A percentile compares a stretch with the other conserved stretches of the same genome.
Evolutionary conservation across 768 basidiomycete genomes (phyloP).

Genomic region (Asterophora parasitica): DNA sequence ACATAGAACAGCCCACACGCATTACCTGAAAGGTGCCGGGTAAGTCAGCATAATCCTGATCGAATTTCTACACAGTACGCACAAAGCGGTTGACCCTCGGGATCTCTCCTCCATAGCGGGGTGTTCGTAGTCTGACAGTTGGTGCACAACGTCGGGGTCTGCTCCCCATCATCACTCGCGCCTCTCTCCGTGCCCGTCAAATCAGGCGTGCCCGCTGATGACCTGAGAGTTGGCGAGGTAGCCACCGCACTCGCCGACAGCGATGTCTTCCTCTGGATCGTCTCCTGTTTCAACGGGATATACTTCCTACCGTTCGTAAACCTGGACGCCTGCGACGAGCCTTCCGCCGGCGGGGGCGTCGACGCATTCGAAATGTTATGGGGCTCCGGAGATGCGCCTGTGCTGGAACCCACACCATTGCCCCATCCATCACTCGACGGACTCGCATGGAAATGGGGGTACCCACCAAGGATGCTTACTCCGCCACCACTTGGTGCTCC

Average conservation of each 20-base stretch:
- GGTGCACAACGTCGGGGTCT: slow-evolving; percentile 78
- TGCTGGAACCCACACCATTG: slow-evolving; percentile 61
- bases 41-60: slow-evolving; percentile 6
- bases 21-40: slow-evolving; percentile 49
- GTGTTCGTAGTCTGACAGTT: slow-evolving; percentile 97
- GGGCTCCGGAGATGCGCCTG: slow-evolving; percentile 73
- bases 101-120: slow-evolving; percentile 88
- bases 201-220: slow-evolving; percentile 69
- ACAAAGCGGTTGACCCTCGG: slow-evolving; percentile 91
- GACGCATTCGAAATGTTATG: slow-evolving; percentile 66
- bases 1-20: slow-evolving; percentile 93
- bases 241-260: slow-evolving; percentile 20
- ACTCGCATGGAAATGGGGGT: slow-evolving; percentile 60
- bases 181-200: slow-evolving; percentile 35
- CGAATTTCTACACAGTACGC: slow-evolving; percentile 26
- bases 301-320: slow-evolving; percentile 49
- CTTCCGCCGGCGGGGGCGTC: slow-evolving; percentile 66
- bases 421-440: slow-evolving; percentile 83
- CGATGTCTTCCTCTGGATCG: slow-evolving; percentile 49
- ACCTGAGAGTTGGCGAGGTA: slow-evolving; percentile 36
- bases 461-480: slow-evolving; percentile 37
- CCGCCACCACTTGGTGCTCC: slow-evolving; percentile 17
- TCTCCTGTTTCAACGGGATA: slow-evolving; percentile 57
- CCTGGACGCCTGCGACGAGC: slow-evolving; percentile 26
- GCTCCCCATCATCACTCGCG: slow-evolving; percentile 61